Evolutionary conservation across 2,329 filamentous ascomycete genomes (phyloP).

Genomic region (Biscogniauxia mediterranea): DNA sequence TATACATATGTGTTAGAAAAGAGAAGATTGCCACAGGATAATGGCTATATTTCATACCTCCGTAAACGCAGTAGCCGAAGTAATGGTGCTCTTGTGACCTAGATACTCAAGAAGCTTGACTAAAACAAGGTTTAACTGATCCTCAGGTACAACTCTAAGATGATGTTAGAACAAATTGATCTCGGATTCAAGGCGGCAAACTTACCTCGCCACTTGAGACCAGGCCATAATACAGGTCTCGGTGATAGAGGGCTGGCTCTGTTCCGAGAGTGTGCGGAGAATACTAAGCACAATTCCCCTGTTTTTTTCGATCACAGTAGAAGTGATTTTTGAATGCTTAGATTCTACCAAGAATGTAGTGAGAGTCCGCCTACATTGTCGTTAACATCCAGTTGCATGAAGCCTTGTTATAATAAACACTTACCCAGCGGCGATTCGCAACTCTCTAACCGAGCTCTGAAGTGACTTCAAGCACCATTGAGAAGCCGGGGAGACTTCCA

Average conservation of each 20-base stretch:
- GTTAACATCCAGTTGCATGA: conserved; percentile 18
- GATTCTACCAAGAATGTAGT: conserved; percentile 60
- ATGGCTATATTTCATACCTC: conserved; percentile 54
- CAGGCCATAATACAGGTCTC: conserved; percentile 86
- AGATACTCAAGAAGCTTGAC: conserved; percentile 83
- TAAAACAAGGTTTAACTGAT: conserved; percentile 83
- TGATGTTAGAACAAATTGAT: conserved; percentile 8
- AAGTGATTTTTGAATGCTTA: conserved; percentile 32
- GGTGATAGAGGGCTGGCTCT: conserved; percentile 63
- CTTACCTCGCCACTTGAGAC: conserved; percentile 74
- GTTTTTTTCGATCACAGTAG: conserved; percentile 57
- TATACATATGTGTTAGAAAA: not conserved
- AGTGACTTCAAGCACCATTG: conserved; percentile 81
- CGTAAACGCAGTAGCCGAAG: conserved; percentile 79
- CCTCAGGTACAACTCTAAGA: conserved; percentile 65
- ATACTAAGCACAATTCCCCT: conserved; percentile 68
- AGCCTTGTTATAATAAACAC: conserved; percentile 20
- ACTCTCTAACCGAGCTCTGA: conserved; percentile 79
- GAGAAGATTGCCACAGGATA: not conserved
- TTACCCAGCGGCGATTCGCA: conserved; percentile 77
- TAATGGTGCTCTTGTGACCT: conserved; percentile 75
- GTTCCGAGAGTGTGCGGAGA: conserved; percentile 70
- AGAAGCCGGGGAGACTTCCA: conserved; percentile 66
- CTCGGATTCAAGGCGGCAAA: conserved; percentile 3
- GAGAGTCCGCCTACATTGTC: conserved; percentile 54